Evolutionary conservation across 345 rosid species (phyloP), one percentile per base, ranked within the genome.

Genomic region (Aegle marmelos): DNA sequence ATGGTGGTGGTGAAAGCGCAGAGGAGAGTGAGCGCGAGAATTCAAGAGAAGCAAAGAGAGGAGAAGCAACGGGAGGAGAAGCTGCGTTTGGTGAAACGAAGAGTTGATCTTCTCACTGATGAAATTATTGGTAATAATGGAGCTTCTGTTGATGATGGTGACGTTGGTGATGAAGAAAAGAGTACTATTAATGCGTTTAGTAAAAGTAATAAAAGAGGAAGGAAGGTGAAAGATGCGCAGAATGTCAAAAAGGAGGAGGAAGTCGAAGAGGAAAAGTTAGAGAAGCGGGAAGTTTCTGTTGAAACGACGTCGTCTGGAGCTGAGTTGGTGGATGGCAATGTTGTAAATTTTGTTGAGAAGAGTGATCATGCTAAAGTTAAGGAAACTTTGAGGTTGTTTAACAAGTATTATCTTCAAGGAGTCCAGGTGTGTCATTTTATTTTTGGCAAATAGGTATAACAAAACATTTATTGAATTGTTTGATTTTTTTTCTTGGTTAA

Each of bases 351-450:
- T 7, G 66, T n/a, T 1, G 89, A 86, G 48, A 89, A 81, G 79
- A 89, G 93, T 64, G 91, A 85, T 39, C 79, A 83, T 74, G 87
- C 82, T 10, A 86, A 84, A 84, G 98, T 92, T 31, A 94, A 83
- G 74, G 91, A 86, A 68, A 90, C 94, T 30, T 22, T 92, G 30
- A 87, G 98, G 82, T 53, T 90, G 64, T 96, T 96, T 83, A 94
- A 96, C 91, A 91, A 89, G 77, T 87, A 90, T 4, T 94, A 92
- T 85, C 98, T 96, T 36, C 93, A 91, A 48, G 77, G 85, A 77
- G 92, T 94, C 24, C 95, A 94, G 97, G 98, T 94, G 17, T 90
- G 21, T 68, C 75, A 74, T 68, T 39, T 31, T 36, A 7, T 53
- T 17, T 31, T 53, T 10, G 7, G 2, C 16, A 27, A 45, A 28